Percentiles rank a stretch among this genome's conserved stretches.
Conservation (phyloP, 805 yeast species). For the Ogataea pilisensis region DNA sequence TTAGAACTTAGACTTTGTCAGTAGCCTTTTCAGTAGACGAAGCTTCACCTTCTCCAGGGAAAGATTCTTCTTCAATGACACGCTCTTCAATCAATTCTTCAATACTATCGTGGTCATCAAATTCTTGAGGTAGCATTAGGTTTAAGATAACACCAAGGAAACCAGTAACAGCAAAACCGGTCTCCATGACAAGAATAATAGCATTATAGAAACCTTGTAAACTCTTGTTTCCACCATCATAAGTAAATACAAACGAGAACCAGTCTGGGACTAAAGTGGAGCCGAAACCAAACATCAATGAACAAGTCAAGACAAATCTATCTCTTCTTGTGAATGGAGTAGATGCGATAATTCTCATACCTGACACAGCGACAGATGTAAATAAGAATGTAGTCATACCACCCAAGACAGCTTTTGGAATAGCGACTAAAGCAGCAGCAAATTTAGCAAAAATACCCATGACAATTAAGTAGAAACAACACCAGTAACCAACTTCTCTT, state of each 20-base stretch:
- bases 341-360: constrained; percentile 49
- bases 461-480: constrained; percentile 61
- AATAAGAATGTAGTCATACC: constrained; percentile 71
- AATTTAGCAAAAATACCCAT: constrained; percentile 89
- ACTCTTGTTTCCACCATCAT: constrained; percentile 40
- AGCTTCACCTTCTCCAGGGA: constrained; percentile 20
- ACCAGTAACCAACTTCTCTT: constrained; percentile 58
- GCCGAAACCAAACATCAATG: constrained; percentile 50
- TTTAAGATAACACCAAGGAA: constrained; percentile 49
- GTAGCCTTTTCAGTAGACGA: neutral
- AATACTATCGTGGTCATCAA: constrained; percentile 44
- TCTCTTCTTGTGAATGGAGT: constrained; percentile 56
- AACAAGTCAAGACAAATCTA: constrained; percentile 48
- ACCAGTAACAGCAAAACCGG: constrained; percentile 55
- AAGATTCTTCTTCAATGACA: constrained; percentile 16
- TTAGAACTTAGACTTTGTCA: too few relatives aligned
- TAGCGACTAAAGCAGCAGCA: constrained; percentile 83
- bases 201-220: constrained; percentile 49
- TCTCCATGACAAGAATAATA: constrained; percentile 51
- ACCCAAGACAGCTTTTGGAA: constrained; percentile 76
- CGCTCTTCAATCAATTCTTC: constrained; percentile 34
- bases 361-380: constrained; percentile 57
- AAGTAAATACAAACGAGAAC: constrained; percentile 48
- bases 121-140: constrained; percentile 44
- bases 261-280: constrained; percentile 43